phyloP scores from a whole-genome alignment of 2,329 filamentous ascomycete species.

The Penicillium sp. region DNA sequence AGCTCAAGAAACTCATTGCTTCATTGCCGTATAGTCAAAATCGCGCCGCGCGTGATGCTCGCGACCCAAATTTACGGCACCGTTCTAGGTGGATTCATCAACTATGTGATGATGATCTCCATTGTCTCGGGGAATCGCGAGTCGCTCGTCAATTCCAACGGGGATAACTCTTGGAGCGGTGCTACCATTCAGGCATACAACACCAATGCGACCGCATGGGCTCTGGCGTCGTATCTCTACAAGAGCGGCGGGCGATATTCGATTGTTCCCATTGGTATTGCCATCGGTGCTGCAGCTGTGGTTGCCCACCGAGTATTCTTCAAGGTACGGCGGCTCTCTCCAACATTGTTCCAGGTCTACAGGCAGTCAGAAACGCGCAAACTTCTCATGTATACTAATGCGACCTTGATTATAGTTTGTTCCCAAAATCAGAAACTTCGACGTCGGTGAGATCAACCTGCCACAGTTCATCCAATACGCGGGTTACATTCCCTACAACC shows the following conservation, averaged over 20 bases:
- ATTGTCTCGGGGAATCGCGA: constrained; percentile 48
- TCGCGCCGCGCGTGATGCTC: constrained; percentile 52
- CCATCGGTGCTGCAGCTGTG: constrained; percentile 36
- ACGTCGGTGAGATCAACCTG: constrained; percentile 45
- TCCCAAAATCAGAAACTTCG: constrained; percentile 43
- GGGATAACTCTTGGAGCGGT: constrained; percentile 50
- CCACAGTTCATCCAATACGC: constrained; percentile 52
- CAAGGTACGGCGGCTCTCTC: constrained; percentile 1
- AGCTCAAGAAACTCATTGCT: too few relatives aligned
- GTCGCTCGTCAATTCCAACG: constrained; percentile 42
- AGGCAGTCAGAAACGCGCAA: too few relatives aligned
- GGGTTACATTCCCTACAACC: constrained; percentile 52
- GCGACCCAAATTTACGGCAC: constrained; percentile 53
- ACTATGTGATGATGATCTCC: constrained; percentile 52
- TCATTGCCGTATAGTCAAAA: constrained; percentile 33
- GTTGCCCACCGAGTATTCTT: constrained; percentile 12
- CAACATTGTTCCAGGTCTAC: neutral
- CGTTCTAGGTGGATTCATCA: constrained; percentile 49
- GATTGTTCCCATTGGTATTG: constrained; percentile 48
- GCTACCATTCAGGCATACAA: constrained; percentile 44
- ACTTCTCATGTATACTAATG: neutral
- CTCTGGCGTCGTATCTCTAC: constrained; percentile 52
- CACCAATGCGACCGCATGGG: constrained; percentile 36
- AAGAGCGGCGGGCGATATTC: constrained; percentile 30
- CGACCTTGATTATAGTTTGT: constrained; percentile 35